These are phyloP conservation scores for Xylariales sp. DNA, from an alignment of 2,329 filamentous ascomycete genomes.

Conservation along the genomic window DNA sequence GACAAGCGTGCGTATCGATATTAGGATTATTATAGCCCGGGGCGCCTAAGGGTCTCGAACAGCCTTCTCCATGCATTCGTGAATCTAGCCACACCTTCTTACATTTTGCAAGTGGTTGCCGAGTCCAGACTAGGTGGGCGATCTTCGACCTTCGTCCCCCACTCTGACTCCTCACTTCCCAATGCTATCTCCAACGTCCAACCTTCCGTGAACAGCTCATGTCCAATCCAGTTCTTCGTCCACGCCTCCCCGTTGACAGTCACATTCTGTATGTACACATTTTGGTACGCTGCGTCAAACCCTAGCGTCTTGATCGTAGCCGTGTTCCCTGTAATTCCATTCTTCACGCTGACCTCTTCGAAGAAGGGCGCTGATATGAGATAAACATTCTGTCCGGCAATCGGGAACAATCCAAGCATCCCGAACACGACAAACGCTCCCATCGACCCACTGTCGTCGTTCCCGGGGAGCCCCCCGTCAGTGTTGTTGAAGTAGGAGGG, in stretches of 20 bases:
- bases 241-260: conserved; percentile 51
- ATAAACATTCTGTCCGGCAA: conserved; percentile 58
- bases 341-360: conserved; percentile 46
- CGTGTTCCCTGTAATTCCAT: conserved; percentile 46
- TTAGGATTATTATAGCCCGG: too few relatives aligned
- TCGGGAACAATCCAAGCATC: conserved; percentile 59
- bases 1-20: too few relatives aligned
- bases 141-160: conserved; percentile 58
- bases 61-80: too few relatives aligned
- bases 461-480: conserved; percentile 53
- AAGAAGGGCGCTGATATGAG: conserved; percentile 61
- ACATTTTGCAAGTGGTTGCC: too few relatives aligned
- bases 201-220: conserved; percentile 55
- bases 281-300: conserved; percentile 50
- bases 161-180: conserved; percentile 56
- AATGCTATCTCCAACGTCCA: conserved; percentile 53
- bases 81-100: too few relatives aligned
- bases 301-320: conserved; percentile 52
- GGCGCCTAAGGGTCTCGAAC: too few relatives aligned
- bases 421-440: conserved; percentile 52
- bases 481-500: conserved; percentile 56
- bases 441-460: conserved; percentile 62
- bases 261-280: conserved; percentile 54
- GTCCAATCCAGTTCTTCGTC: conserved; percentile 55
- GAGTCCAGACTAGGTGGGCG: conserved; percentile 25